Base-by-base conservation (phyloP, 495 filamentous ascomycete genomes). In the Aspergillus sparsus region DNA sequence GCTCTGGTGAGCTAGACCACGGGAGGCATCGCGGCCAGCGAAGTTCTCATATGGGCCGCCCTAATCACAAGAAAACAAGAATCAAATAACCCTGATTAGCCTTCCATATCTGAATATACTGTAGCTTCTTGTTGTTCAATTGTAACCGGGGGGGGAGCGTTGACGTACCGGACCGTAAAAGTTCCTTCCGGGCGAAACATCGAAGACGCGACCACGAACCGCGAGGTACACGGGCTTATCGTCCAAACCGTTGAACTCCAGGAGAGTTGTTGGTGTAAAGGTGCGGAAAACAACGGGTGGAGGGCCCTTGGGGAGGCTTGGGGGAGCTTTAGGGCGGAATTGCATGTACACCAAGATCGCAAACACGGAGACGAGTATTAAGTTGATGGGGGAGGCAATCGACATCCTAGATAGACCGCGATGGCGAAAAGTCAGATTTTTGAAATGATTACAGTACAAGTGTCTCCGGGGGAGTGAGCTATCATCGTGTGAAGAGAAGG, bases 21-120 rank as follows among this genome's bases (percentile, higher is more conserved):
- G 82, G 56, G 84, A 90, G n/a, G 94, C 94, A 66, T 97, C 93
- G n/a, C 91, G 84, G 8, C 93, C 93, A 0, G 93, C 93, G 63
- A 97, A 97, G 76, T 96, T 97, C 70, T 87, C 87, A 72, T 97
- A 97, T 6, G 91, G 91, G 1, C 93, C 93, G 37, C 91, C 91
- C 77, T 80, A 60, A 27, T 27, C 21, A 27, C 21, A 27, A 33
- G 13, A 18, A 27, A 51, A 35, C 4, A 18, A 41, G 18, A 27
- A 3, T 2, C 15, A 46, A 5, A 34, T 13, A 44, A 16, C 9
- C 15, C 39, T 15, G 12, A 8, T 42, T 42, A 42, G 39, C 15
- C 15, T 42, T 41, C 8, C 37, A 9, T 4, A 41, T 10, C 37
- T 13, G 2, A 41, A 13, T 11, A 32, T 32, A 2, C 55, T 55